Base-by-base conservation (phyloP, 2,329 filamentous ascomycete species). In the Stemphylium beticola region DNA sequence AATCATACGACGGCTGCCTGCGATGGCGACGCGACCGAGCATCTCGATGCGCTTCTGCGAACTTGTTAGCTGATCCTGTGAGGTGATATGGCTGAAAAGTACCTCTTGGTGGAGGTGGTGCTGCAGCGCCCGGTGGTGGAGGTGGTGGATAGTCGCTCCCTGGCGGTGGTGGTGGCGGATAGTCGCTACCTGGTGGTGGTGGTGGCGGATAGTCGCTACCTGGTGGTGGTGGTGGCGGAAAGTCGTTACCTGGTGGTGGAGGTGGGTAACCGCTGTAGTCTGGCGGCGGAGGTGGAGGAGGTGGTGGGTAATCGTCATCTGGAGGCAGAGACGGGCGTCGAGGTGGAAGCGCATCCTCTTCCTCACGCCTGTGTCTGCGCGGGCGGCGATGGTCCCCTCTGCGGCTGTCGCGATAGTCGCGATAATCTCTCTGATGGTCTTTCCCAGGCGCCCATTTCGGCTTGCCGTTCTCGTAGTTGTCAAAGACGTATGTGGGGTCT, bases 381-480 rank as follows among this genome's bases (percentile, higher is more conserved):
- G 61, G 51, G 14, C 65, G 65, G 5, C 62, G 56, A 18, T 63
- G 54, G 14, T 65, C 52, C 22, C 45, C 65, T 48, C 62, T 53
- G 40, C 60, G 65, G 29, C 60, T 60, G 33, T 67, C 59, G 32
- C 60, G 59, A 22, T 66, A 62, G 15, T 67, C 65, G 36, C 55
- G 59, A 46, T 67, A 60, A 33, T 62, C 64, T 33, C 58, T 54
- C 38, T 65, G 57, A 31, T 67, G 57, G 52, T 68, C 64, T 49
- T 54, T 58, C 2, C 51, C 59, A 8, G 65, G 65, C 17, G 64
- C 58, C 65, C 65, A 68, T 56, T 60, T 63, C 5, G 65, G 61
- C 48, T 67, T 68, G 43, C 65, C 65, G 58, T 67, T 64, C 50
- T 68, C 65, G 59, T 68, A 68, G 52, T 61, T 64, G 26, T 68